Conservation (phyloP, 1,284 basidiomycete species). For the Naganishia cerealis region DNA sequence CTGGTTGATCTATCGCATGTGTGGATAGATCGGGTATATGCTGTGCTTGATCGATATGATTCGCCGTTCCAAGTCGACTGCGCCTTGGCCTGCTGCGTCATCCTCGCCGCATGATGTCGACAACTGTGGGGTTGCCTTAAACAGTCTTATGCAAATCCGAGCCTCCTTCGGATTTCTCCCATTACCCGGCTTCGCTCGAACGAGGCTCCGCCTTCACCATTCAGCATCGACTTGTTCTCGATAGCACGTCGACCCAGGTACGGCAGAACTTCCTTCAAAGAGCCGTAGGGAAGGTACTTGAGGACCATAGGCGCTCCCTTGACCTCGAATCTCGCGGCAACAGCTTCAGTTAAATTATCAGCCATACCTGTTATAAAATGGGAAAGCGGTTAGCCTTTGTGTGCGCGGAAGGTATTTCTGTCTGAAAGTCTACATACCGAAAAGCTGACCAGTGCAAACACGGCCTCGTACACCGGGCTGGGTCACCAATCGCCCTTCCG, state of each 20-base stretch:
- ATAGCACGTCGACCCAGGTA: conserved; percentile 72
- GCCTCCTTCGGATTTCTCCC: conserved; percentile 58
- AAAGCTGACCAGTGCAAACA: conserved; percentile 77
- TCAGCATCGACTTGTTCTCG: conserved; percentile 72
- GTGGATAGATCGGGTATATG: neutral
- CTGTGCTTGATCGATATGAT: neutral
- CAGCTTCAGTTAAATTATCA: conserved; percentile 71
- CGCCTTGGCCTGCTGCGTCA: too few relatives aligned
- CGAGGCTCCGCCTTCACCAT: conserved; percentile 61
- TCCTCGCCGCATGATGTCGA: too few relatives aligned
- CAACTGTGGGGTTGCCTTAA: too few relatives aligned
- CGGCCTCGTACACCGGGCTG: conserved; percentile 62
- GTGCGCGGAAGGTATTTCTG: neutral
- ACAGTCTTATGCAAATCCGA: conserved; percentile 45
- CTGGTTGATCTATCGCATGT: neutral
- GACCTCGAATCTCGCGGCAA: conserved; percentile 63
- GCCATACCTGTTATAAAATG: conserved; percentile 66
- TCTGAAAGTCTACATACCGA: conserved; percentile 60
- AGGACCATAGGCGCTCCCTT: conserved; percentile 66
- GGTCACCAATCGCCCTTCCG: conserved; percentile 29
- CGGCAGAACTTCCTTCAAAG: conserved; percentile 67
- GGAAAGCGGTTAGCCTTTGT: neutral
- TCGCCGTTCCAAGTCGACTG: neutral
- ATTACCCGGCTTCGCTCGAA: conserved; percentile 62
- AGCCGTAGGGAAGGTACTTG: conserved; percentile 83